Base-by-base conservation (phyloP, 139 green algal species). In the Ostreobium quekettii region DNA sequence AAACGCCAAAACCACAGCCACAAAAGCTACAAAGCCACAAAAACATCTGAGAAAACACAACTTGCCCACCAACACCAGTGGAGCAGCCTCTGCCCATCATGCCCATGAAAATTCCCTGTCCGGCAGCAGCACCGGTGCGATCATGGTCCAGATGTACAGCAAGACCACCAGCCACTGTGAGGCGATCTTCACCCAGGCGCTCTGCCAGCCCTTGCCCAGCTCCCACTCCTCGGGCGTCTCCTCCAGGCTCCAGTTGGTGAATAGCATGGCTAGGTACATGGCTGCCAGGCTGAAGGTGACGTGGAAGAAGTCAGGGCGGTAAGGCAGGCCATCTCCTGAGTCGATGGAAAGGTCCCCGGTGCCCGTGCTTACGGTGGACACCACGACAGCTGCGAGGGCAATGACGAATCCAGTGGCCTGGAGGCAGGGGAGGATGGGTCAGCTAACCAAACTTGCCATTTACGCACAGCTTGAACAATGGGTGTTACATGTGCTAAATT, bases 111-210 rank as follows among this genome's bases (percentile, higher is more conserved):
- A 95, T 28, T 88, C 71, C 3, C 88, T 58, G 66, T 80, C 57
- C 0, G 30, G 58, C 3, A 85, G 79, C 6, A 88, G 47, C 1
- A 61, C 64, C 1, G 86, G 88, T 2, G 89, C 89, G 0, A 95
- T n/a, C 7, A 96, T 69, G 8, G 73, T 89, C 89, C 89, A 95
- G 1, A 75, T 47, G 73, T 95, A 96, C 48, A 96, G 67, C 58
- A 81, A 5, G 19, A 79, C 83, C 28, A 81, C 86, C 1, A 87
- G 70, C 89, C 89, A 96, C 69, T 85, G 81, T 2, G 74, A 76
- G 0, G 57, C 80, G 24, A 96, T 89, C 68, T 93, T 93, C 6
- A 90, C 81, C 86, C 87, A 95, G 1, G 79, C 73, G 57, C 68
- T 81, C 58, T 65, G 46, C 62, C 67, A 69, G 5, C 86, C 82